Evolutionary conservation across 768 basidiomycete species (phyloP), one percentile per base, ranked within the genome.

Genomic region (Agaricus subrufescens): DNA sequence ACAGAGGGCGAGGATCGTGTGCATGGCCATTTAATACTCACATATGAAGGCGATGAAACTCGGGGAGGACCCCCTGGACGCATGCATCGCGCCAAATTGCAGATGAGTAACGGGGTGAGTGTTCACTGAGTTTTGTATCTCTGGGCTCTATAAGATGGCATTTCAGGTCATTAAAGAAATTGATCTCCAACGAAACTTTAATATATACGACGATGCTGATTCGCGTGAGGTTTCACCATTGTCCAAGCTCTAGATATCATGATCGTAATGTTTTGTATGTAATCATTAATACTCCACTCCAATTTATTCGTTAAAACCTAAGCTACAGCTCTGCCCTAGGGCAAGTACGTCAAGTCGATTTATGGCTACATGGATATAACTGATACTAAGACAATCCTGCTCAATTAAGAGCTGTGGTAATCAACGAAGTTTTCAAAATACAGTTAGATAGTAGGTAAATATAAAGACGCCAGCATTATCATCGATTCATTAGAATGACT

Each of bases 21-120:
- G n/a, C 66, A 75, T 34, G 83, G 82, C 4, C 67, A 73, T 37
- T 69, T 70, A 5, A 71, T 81, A 37, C 67, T 89, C 45, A 79
- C 82, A 0, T 88, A 85, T 55, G 85, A 89, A 67, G 87, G 86
- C 12, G 88, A 90, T 63, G 85, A 88, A 69, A 73, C 76, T 15
- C 73, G 83, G 23, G 87, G 85, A 3, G 86, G 86, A 5, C 68
- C 77, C 1, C 68, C 73, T 47, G 86, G 86, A 5, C 72, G 82
- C 19, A 67, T 80, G 19, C 88, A 90, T 71, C 78, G 88, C 15
- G 78, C 77, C 7, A 53, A 77, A 19, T 73, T 84, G 30, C 78
- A 69, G 63, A 66, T 78, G 46, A 73, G 77, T 62, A 75, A 72
- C 54, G 80, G 77, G 60, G 85, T 87, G 67, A 63, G 83, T 15